phyloP scores from a whole-genome alignment of 495 filamentous ascomycete species.

The Penicillium angulare region DNA sequence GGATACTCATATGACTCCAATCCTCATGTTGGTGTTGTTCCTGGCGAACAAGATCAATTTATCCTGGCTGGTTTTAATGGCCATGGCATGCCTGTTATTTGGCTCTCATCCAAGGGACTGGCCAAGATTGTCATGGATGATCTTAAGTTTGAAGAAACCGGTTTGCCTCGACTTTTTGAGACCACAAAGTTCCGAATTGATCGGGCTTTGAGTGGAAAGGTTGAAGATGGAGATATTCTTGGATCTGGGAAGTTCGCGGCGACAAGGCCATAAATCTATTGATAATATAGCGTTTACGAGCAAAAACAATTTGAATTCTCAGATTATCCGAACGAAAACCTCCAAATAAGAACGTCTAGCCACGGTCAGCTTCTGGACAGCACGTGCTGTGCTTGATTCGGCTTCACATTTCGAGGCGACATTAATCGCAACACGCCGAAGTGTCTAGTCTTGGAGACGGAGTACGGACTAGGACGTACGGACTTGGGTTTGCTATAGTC shows the following conservation, averaged over 20 bases:
- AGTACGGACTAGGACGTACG: no score
- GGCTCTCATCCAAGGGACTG: conserved; percentile 39
- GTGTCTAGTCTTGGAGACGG: no score
- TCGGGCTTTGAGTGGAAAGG: conserved; percentile 13
- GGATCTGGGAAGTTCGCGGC: conserved; percentile 13
- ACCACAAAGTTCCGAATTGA: conserved; percentile 20
- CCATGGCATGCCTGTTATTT: conserved; percentile 54
- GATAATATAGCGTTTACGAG: not conserved
- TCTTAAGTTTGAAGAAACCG: conserved; percentile 33
- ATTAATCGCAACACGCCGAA: no score
- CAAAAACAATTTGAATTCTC: not conserved
- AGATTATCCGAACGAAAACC: no score
- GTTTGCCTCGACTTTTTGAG: conserved; percentile 37
- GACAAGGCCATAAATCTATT: conserved; percentile 8
- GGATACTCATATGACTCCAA: conserved; percentile 42
- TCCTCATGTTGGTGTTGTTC: conserved; percentile 51
- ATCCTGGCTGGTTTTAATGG: conserved; percentile 55
- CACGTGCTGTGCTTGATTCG: not conserved
- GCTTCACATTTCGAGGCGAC: not conserved
- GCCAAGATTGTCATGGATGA: conserved; percentile 43
- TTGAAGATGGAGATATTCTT: conserved; percentile 20
- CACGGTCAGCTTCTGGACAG: no score
- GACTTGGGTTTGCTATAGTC: no score
- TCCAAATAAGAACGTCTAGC: no score
- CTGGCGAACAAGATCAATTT: conserved; percentile 38